Evolutionary conservation across 148 eudicot genomes (phyloP).

Genomic region (Simmondsia chinensis): DNA sequence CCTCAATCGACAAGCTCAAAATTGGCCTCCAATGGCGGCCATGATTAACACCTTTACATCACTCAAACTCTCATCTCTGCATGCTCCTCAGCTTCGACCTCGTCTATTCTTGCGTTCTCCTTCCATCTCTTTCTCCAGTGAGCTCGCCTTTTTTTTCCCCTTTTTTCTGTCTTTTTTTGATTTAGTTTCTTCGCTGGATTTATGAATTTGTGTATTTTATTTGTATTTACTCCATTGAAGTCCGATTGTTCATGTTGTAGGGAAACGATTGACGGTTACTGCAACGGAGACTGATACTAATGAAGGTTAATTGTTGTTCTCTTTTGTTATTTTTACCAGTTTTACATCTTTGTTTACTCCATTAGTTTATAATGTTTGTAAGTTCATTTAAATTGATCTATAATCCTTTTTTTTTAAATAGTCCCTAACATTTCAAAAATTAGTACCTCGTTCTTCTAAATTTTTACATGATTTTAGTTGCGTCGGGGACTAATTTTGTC

Average conservation of each 20-base stretch:
- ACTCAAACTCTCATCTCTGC: slow-evolving; percentile 27
- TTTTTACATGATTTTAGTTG: too few relatives aligned
- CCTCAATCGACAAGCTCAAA: too few relatives aligned
- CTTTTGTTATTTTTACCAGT: neutral
- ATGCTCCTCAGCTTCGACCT: slow-evolving; percentile 21
- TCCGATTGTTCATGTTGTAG: slow-evolving; percentile 18
- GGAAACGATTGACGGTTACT: slow-evolving; percentile 52
- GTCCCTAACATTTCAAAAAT: neutral
- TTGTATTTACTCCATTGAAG: neutral
- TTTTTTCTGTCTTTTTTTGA: neutral
- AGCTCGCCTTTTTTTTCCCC: slow-evolving; percentile 10
- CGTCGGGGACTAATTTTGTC: too few relatives aligned
- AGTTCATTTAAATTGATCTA: neutral
- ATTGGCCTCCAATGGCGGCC: slow-evolving; percentile 45
- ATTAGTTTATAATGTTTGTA: neutral
- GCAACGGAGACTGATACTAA: slow-evolving; percentile 77
- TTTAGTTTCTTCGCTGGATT: neutral
- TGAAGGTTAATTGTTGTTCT: slow-evolving; percentile 26
- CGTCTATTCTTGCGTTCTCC: slow-evolving; percentile 18
- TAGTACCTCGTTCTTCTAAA: too few relatives aligned
- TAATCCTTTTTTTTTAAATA: neutral
- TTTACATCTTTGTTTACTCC: neutral
- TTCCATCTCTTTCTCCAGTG: slow-evolving; percentile 34
- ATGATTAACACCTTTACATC: slow-evolving; percentile 36
- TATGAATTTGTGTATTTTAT: neutral